Conservation (phyloP, 805 yeast genomes). For the Kodamaea hsintzibuensis region DNA sequence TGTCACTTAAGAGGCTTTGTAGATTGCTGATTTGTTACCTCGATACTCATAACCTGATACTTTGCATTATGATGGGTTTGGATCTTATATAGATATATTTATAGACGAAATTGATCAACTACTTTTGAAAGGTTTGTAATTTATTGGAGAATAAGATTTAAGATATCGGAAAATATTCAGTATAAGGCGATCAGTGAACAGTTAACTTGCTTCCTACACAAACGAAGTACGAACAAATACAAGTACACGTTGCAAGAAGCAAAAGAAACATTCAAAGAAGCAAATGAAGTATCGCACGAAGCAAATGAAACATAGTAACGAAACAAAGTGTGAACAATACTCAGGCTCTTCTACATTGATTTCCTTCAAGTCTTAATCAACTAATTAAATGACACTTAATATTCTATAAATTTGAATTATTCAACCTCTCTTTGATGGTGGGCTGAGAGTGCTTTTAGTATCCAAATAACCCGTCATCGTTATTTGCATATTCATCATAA, state of each 20-base stretch:
- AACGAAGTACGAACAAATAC: too few species aligned
- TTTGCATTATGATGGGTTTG: neutral
- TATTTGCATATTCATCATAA: slow-evolving; percentile 67
- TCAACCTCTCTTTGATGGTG: neutral
- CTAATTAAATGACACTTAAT: neutral
- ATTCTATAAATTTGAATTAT: neutral
- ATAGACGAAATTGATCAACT: neutral
- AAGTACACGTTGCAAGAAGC: too few species aligned
- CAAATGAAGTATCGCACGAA: too few species aligned
- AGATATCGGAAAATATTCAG: too few species aligned
- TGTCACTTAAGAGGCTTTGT: neutral
- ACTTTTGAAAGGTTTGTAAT: neutral
- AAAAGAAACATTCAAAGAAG: too few species aligned
- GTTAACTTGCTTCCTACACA: too few species aligned
- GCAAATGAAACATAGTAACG: too few species aligned
- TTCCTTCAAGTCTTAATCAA: too few species aligned
- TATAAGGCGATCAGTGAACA: too few species aligned
- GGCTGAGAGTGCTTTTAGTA: slow-evolving; percentile 25
- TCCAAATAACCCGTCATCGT: slow-evolving; percentile 51
- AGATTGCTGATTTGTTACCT: neutral
- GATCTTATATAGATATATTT: neutral
- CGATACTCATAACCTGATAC: neutral
- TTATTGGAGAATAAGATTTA: too few species aligned
- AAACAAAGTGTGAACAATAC: too few species aligned
- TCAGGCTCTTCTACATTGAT: neutral